Percentiles rank a stretch among this genome's conserved stretches.
phyloP scores from a whole-genome alignment of 352 stramenopile genomes.

The Globisporangium nodosum region DNA sequence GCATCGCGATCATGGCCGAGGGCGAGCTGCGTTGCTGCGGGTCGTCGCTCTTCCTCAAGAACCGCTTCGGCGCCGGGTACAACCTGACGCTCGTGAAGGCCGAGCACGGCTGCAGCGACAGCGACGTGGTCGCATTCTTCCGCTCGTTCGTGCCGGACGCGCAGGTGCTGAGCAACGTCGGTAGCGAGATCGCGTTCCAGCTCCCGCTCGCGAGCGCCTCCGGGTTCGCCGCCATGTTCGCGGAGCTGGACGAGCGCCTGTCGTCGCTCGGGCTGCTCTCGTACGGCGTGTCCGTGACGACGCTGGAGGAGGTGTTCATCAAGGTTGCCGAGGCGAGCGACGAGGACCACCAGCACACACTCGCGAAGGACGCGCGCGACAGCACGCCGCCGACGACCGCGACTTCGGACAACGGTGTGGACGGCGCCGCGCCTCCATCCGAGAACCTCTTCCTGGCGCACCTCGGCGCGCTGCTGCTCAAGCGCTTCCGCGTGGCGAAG shows the following conservation, averaged over 20 bases:
- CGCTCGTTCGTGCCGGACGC: slow-evolving; percentile 12
- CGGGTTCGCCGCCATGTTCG: slow-evolving; percentile 67
- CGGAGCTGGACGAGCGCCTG: slow-evolving; percentile 46
- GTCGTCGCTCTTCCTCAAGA: slow-evolving; percentile 78
- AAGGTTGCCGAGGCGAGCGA: slow-evolving; percentile 68
- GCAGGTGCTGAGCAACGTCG: slow-evolving; percentile 68
- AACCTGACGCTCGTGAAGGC: slow-evolving; percentile 29
- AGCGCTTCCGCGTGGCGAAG: slow-evolving; percentile 86
- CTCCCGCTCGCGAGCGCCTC: slow-evolving; percentile 60
- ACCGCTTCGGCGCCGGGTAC: slow-evolving; percentile 31
- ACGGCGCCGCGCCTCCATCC: slow-evolving; percentile 14
- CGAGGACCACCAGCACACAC: slow-evolving; percentile 43
- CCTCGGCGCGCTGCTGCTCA: slow-evolving; percentile 85
- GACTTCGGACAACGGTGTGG: background rate
- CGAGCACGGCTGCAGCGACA: slow-evolving; percentile 22
- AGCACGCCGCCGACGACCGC: background rate
- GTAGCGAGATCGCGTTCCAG: slow-evolving; percentile 73
- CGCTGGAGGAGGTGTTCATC: slow-evolving; percentile 88
- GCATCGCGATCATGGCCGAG: slow-evolving; percentile 76
- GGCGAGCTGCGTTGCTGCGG: slow-evolving; percentile 39
- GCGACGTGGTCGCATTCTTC: slow-evolving; percentile 35
- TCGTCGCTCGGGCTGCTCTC: slow-evolving; percentile 35
- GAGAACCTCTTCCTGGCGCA: slow-evolving; percentile 85
- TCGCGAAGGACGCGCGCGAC: slow-evolving; percentile 15
- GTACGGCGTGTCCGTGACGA: slow-evolving; percentile 88